Evolutionary conservation across 2,329 filamentous ascomycete species (phyloP), one percentile per base, ranked within the genome.

Genomic region (Microcyclosporella mali): DNA sequence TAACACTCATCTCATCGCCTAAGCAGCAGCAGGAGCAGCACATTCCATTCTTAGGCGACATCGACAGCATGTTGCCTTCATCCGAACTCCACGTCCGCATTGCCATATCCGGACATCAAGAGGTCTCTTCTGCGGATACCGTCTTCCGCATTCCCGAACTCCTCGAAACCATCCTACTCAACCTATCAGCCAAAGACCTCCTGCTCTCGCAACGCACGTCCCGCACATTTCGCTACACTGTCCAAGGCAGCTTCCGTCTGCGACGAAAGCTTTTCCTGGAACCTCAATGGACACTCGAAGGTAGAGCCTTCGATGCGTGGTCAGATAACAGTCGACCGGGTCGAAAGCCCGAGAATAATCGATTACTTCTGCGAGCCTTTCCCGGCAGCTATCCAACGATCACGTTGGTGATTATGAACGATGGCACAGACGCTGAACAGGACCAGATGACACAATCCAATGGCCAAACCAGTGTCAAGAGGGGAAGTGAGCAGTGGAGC

Each of bases 81-180:
- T 25, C 6, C 21, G 21, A 25, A 6, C 21, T 25, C 21, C 21
- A 4, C 21, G 21, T 25, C 21, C 21, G 21, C 21, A 4, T 6
- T 25, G 21, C 9, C 21, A 25, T 18, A 12, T 19, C 27, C 10
- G 21, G 21, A 6, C 21, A 9, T 25, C 21, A 25, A 25, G 27
- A 40, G 16, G 18, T 25, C 11, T 40, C 32, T 21, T 15, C 40
- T 6, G 40, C 44, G 27, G 14, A 30, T 3, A 46, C 41, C 27
- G 61, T 66, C 33, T 47, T 68, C 45, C 37, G 52, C 25, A 58
- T 63, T 4, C 62, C 65, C 18, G 66, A 68, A 49, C 60, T 68
- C 43, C 59, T 67, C 40, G 64, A 66, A 51, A 37, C 57, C 30
- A 58, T 67, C 47, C 61, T 68, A 18, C 40, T 51, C 7, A 43